A percentile compares a stretch with the other conserved stretches of the same genome.
phyloP scores from a whole-genome alignment of 2,329 filamentous ascomycete genomes.

The Penicillium sp. region DNA sequence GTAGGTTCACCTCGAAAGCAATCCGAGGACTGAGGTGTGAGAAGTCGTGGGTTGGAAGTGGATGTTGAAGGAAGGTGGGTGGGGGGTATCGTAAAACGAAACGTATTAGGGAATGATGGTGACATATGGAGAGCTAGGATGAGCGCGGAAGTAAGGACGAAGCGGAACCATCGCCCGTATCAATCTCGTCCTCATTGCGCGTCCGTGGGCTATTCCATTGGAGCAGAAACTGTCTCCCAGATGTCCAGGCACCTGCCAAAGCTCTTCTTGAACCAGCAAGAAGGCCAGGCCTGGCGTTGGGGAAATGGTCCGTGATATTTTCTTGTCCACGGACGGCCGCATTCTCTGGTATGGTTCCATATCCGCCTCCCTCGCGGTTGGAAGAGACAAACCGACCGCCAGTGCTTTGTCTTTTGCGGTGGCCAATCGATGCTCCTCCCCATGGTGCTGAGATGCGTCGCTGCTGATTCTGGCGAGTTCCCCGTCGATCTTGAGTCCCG shows the following conservation, averaged over 20 bases:
- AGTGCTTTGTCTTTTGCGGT: slow-evolving; percentile 19
- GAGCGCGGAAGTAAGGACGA: slow-evolving; percentile 17
- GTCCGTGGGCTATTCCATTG: slow-evolving; percentile 26
- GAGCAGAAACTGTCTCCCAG: slow-evolving; percentile 25
- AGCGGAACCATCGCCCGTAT: slow-evolving; percentile 9
- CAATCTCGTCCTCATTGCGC: slow-evolving; percentile 9
- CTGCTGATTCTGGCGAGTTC: slow-evolving; percentile 21
- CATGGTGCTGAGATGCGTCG: slow-evolving; percentile 31
- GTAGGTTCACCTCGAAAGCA: not conserved
- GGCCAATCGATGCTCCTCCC: slow-evolving; percentile 17
- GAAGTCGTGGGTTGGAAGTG: not conserved
- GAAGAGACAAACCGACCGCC: slow-evolving; percentile 30
- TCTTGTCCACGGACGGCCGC: slow-evolving; percentile 2
- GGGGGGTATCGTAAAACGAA: not conserved
- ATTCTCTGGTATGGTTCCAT: slow-evolving; percentile 29
- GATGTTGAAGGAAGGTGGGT: not conserved
- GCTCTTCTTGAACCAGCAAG: slow-evolving; percentile 32
- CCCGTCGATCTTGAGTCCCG: slow-evolving; percentile 22
- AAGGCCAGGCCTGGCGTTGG: slow-evolving; percentile 9
- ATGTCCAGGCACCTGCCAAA: slow-evolving; percentile 27
- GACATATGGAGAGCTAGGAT: not conserved
- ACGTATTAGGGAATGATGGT: slow-evolving; percentile 7
- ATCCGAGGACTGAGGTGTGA: not conserved
- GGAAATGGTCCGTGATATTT: not conserved
- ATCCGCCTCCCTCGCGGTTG: slow-evolving; percentile 21